A percentile compares a stretch with the other conserved stretches of the same genome.
Evolutionary conservation across 2,329 filamentous ascomycete species (phyloP).

Genomic region (Chaetothyriales sp.): DNA sequence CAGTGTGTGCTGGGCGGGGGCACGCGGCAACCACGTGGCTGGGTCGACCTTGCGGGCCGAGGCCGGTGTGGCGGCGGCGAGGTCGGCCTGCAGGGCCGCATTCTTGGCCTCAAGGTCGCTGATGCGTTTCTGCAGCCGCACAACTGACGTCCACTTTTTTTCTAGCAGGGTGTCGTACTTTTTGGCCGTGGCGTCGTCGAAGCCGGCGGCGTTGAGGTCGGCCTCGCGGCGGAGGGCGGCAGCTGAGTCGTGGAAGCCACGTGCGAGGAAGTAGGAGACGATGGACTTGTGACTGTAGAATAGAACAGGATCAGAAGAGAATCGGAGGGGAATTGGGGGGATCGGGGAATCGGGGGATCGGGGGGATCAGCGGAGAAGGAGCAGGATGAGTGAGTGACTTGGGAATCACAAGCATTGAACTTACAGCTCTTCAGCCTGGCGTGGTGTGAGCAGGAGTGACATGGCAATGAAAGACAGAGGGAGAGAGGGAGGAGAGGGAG

Average conservation of each 20-base stretch:
- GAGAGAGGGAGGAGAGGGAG: not conserved
- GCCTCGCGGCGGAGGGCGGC: slow-evolving; percentile 61
- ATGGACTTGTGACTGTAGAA: slow-evolving; percentile 71
- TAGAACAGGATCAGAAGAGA: not conserved
- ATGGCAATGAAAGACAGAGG: slow-evolving; percentile 29
- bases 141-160: slow-evolving; percentile 97
- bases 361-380: no score
- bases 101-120: slow-evolving; percentile 79
- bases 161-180: slow-evolving; percentile 89
- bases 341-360: no score
- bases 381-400: not conserved
- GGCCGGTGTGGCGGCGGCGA: slow-evolving; percentile 71
- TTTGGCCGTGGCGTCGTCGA: slow-evolving; percentile 70
- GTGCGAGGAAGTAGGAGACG: slow-evolving; percentile 69
- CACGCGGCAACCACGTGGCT: slow-evolving; percentile 68
- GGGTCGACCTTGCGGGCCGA: slow-evolving; percentile 71
- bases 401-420: slow-evolving; percentile 21
- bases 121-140: slow-evolving; percentile 93
- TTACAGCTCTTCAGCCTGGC: slow-evolving; percentile 81
- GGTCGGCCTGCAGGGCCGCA: slow-evolving; percentile 58
- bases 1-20: slow-evolving; percentile 64
- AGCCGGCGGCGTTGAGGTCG: slow-evolving; percentile 49
- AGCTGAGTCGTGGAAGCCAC: slow-evolving; percentile 54
- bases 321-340: no score
- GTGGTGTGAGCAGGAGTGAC: slow-evolving; percentile 59